Evolutionary conservation across 2,329 filamentous ascomycete genomes (phyloP), one percentile per base, ranked within the genome.

Genomic region (Phoma sp.): DNA sequence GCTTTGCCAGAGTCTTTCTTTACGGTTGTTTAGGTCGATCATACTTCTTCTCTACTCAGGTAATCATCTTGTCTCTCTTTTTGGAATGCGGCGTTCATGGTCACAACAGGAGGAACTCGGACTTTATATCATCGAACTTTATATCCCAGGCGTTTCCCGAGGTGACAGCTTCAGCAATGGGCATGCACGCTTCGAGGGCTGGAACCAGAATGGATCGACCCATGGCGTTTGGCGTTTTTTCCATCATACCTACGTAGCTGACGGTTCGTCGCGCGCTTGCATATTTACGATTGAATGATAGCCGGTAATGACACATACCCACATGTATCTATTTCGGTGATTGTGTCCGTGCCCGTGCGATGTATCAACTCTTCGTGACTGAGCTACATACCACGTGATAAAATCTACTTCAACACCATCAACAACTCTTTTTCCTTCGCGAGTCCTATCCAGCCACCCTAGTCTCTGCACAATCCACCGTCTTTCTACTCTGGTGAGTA

Each of bases 1-100:
- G 55, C 56, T 43, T 59, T 68, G 17, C 65, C 65, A 7, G 63
- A 68, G 31, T 59, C 57, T 31, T 66, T 68, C 51, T 68, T 68
- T 29, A 55, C 46, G 5, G 60, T 56, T 15, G 44, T 44, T 17
- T 54, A 43, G 35, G 25, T n/a, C 3, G 7, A 12, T 21, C 39
- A 8, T 22, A 8, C 21, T 9, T 38, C 4, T 9, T 43, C 6
- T 17, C 12, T 19, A 24, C 17, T 27, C 17, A 29, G 13, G 29
- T 15, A 1, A 40, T 9, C 29, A 19, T 21, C 22, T 24, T 22
- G 17, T 31, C 15, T 41, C 29, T 5, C 4, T 24, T 38, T n/a
- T 31, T 4, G 19, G 27, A 21, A 40, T 10, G 40, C 15, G 54
- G 43, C 47, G 43, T 57, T 51, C 21, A 44, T 10, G 38, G 35